Evolutionary conservation across 2,329 filamentous ascomycete genomes (phyloP).

Genomic region (Scedosporium aurantiacum): DNA sequence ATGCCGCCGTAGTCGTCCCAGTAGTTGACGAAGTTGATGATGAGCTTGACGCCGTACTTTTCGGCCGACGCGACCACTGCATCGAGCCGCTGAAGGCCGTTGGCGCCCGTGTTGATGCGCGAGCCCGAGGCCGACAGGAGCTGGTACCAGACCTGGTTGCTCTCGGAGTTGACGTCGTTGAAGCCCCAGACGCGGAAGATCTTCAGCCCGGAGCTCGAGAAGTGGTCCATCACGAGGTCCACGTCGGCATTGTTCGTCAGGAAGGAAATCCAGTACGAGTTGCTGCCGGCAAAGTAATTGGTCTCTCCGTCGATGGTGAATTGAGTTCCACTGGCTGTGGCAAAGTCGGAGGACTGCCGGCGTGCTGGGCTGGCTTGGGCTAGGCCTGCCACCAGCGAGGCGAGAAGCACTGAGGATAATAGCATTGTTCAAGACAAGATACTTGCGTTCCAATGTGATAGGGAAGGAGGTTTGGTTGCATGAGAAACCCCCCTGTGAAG

Average conservation of each 20-base stretch:
- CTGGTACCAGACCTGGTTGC: constrained; percentile 37
- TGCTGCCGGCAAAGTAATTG: constrained; percentile 41
- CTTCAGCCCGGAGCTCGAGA: constrained; percentile 39
- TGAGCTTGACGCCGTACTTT: constrained; percentile 47
- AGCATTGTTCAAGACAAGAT: background rate
- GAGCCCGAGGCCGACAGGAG: constrained; percentile 34
- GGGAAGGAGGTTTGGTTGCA: background rate
- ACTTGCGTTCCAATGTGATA: background rate
- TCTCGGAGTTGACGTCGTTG: constrained; percentile 39
- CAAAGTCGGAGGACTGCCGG: constrained; percentile 12
- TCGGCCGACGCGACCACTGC: constrained; percentile 51
- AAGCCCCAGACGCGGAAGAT: constrained; percentile 52
- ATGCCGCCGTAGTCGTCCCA: constrained; percentile 60
- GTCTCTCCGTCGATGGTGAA: constrained; percentile 34
- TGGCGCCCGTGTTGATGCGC: constrained; percentile 49
- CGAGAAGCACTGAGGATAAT: background rate
- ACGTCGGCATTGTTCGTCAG: constrained; percentile 44
- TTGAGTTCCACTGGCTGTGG: constrained; percentile 16
- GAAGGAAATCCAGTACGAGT: constrained; percentile 47
- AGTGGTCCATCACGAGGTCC: constrained; percentile 37
- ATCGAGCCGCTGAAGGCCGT: constrained; percentile 51
- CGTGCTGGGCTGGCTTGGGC: background rate
- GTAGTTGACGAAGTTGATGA: constrained; percentile 57
- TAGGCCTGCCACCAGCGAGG: background rate
- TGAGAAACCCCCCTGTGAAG: background rate